phyloP scores from a whole-genome alignment of 805 yeast genomes.

The Saturnispora halmiae region DNA sequence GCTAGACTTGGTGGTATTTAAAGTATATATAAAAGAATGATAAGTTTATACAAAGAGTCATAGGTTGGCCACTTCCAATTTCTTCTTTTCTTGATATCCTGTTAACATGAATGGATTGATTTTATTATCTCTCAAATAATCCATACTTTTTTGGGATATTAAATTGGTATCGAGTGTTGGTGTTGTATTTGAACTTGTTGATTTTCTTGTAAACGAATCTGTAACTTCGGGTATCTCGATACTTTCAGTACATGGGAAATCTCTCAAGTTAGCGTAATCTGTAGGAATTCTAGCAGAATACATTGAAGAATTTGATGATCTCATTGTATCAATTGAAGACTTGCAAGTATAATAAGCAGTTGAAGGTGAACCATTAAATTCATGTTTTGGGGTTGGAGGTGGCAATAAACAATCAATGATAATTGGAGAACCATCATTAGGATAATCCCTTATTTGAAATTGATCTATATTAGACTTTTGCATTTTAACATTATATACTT shows the following conservation, averaged over 20 bases:
- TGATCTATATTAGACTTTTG: slow-evolving; percentile 23
- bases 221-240: slow-evolving; percentile 20
- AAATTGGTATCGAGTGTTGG: no score
- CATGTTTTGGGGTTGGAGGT: slow-evolving; percentile 9
- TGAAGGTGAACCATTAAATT: slow-evolving; percentile 1
- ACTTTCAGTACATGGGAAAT: neutral
- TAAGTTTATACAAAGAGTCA: neutral
- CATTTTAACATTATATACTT: slow-evolving; percentile 6
- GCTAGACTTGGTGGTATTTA: slow-evolving; percentile 30
- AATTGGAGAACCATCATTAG: slow-evolving; percentile 2
- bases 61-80: slow-evolving; percentile 18
- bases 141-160: slow-evolving; percentile 18
- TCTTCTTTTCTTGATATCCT: slow-evolving; percentile 23
- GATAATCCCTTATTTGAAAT: slow-evolving; percentile 19
- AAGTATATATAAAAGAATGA: neutral
- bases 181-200: no score
- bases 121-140: slow-evolving; percentile 19
- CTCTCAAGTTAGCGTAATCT: neutral
- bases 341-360: slow-evolving; percentile 7
- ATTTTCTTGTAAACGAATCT: slow-evolving; percentile 19
- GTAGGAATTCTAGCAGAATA: neutral
- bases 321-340: neutral
- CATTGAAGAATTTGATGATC: slow-evolving; percentile 2
- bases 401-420: slow-evolving; percentile 9
- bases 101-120: slow-evolving; percentile 25